Evolutionary conservation across 306 rosid species (phyloP).

Genomic region (Canavalia gladiata): DNA sequence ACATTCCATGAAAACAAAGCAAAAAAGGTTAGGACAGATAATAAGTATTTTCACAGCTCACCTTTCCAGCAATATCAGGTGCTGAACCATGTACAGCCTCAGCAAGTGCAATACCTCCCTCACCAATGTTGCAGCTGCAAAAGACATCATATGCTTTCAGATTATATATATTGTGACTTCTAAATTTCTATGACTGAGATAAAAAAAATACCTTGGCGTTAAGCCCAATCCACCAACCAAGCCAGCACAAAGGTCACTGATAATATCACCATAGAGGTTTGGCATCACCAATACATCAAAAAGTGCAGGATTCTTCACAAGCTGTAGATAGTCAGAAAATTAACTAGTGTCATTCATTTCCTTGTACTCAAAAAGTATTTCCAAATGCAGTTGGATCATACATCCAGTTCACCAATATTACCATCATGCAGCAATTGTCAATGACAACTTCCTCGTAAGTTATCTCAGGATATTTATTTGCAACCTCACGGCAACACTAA

Average conservation of each 20-base stretch:
- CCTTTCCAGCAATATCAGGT: constrained; percentile 99
- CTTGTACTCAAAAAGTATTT: constrained; percentile 20
- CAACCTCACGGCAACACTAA: constrained; percentile 99
- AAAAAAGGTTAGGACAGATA: constrained; percentile 8
- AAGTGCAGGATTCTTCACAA: constrained; percentile 96
- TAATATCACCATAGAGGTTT: constrained; percentile 97
- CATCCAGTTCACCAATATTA: constrained; percentile 50
- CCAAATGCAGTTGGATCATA: constrained; percentile 41
- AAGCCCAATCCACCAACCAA: constrained; percentile 97
- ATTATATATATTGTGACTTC: constrained; percentile 30
- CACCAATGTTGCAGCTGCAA: constrained; percentile 94
- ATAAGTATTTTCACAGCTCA: constrained; percentile 46
- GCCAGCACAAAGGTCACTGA: constrained; percentile 99
- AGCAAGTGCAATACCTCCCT: constrained; percentile 99
- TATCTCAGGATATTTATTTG: constrained; percentile 97
- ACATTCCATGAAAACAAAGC: constrained; percentile 11
- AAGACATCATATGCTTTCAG: constrained; percentile 43
- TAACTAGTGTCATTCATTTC: constrained; percentile 34
- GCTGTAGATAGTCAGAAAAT: constrained; percentile 62
- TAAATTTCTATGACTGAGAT: constrained; percentile 5
- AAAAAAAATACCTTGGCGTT: constrained; percentile 81
- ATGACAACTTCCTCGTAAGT: constrained; percentile 95
- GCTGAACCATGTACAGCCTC: constrained; percentile 99
- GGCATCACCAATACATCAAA: constrained; percentile 99
- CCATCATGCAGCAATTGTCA: constrained; percentile 99